Conservation (phyloP, 345 rosid genomes). For the Raphanus raphanistrum region DNA sequence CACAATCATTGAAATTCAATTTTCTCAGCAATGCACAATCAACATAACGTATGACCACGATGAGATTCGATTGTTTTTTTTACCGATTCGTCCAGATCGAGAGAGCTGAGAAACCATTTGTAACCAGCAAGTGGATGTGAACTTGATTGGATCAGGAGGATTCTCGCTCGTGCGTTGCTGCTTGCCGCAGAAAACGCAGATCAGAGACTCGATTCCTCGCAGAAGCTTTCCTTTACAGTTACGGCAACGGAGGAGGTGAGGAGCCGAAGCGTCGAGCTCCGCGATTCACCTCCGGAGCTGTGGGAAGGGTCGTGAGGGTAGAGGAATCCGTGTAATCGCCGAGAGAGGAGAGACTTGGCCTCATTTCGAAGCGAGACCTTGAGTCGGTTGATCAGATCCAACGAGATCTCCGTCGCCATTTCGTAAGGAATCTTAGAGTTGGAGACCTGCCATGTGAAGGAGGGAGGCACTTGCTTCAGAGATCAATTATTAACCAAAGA, state of each 20-base stretch:
- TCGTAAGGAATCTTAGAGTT: conserved; percentile 19
- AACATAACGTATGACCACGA: background rate
- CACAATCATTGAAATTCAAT: background rate
- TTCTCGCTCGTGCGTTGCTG: conserved; percentile 42
- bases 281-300: conserved; percentile 49
- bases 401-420: conserved; percentile 64
- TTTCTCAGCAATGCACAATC: conserved; percentile 2
- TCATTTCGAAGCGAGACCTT: conserved; percentile 65
- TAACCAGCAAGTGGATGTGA: conserved; percentile 57
- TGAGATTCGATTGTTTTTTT: conserved; percentile 9
- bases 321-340: conserved; percentile 34
- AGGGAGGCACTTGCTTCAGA: conserved; percentile 1
- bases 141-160: conserved; percentile 66
- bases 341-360: conserved; percentile 54
- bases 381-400: conserved; percentile 55
- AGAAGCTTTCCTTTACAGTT: conserved; percentile 69
- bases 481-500: conserved; percentile 16
- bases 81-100: conserved; percentile 79
- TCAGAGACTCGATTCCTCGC: conserved; percentile 53
- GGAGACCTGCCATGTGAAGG: background rate
- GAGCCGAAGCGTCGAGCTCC: conserved; percentile 61
- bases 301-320: conserved; percentile 38
- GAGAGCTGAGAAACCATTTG: conserved; percentile 67
- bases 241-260: conserved; percentile 64
- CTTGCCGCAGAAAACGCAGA: conserved; percentile 81